phyloP scores from a whole-genome alignment of 148 eudicot genomes.

The Rhododendron henanense region DNA sequence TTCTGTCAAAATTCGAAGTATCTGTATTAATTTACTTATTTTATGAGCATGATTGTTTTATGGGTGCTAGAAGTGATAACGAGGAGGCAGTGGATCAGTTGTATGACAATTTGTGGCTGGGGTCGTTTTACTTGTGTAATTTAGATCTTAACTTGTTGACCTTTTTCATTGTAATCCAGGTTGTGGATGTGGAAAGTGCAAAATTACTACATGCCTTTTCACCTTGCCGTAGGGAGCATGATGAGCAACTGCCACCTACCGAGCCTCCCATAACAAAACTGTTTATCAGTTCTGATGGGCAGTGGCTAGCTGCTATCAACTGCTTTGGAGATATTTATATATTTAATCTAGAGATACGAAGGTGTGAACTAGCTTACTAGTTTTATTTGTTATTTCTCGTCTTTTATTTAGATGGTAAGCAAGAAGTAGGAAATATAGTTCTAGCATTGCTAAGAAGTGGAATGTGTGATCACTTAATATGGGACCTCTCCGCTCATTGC shows the following conservation, averaged over 20 bases:
- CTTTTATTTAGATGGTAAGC: neutral
- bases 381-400: neutral
- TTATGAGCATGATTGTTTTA: neutral
- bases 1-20: neutral
- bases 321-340: constrained; percentile 85
- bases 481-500: neutral
- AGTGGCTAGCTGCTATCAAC: constrained; percentile 92
- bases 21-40: neutral
- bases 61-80: neutral
- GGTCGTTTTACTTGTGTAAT: neutral
- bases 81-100: neutral
- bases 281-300: constrained; percentile 81
- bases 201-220: constrained; percentile 60
- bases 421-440: neutral
- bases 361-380: constrained; percentile 36
- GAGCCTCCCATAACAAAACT: constrained; percentile 88
- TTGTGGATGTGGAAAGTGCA: constrained; percentile 56
- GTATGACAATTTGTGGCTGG: neutral
- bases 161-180: constrained; percentile 33
- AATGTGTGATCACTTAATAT: neutral
- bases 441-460: neutral
- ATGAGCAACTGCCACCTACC: constrained; percentile 46
- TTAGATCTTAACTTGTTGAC: neutral
- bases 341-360: constrained; percentile 73
- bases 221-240: constrained; percentile 56